Base-by-base conservation (phyloP, 176 grass and related monocot species). In the Hsuehochloa calcarea region DNA sequence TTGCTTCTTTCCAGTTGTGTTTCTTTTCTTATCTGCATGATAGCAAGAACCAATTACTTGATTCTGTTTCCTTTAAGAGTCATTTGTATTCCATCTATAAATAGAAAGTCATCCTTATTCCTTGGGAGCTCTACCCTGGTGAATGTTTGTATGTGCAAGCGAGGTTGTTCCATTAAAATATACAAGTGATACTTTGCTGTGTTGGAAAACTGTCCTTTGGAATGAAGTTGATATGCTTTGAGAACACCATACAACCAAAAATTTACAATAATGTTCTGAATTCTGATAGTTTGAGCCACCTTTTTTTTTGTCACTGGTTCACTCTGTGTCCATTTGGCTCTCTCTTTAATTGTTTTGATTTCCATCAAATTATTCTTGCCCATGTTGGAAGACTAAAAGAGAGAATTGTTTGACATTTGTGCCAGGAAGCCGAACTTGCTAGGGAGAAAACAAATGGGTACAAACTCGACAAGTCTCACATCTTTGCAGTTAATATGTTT, bases 361-460 rank as follows among this genome's bases (percentile, higher is more conserved):
- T 72, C 56, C 13, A 29, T 74, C 45, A 66, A 46, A 65, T 54
- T 54, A 74, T 29, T 15, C 17, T 14, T 73, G 35, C 19, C 6
- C 5, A 7, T 60, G 20, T 39, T 70, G 25, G 65, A 52, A 31
- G 3, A 77, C 31, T 40, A 29, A 68, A 31, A 47, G 20, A 29
- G 16, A 29, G 8, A 49, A 51, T 63, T 34, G 4, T 47, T 62
- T 83, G 60, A 44, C 61, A 37, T 55, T 55, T 29, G 55, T 83
- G 43, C 50, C 84, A 97, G 95, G 95, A 97, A 91, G 95, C 95
- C 20, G 90, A 97, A 76, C 77, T 92, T 79, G 95, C 95, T 27
- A 90, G 91, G 87, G 95, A 97, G 71, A 95, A 95, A 81, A 97
- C 95, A 52, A 87, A 93, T 94, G 95, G 92, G 3, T 97, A 91